Conservation (phyloP, 1,139 yeast genomes). For the Candida buenavistaensis region DNA sequence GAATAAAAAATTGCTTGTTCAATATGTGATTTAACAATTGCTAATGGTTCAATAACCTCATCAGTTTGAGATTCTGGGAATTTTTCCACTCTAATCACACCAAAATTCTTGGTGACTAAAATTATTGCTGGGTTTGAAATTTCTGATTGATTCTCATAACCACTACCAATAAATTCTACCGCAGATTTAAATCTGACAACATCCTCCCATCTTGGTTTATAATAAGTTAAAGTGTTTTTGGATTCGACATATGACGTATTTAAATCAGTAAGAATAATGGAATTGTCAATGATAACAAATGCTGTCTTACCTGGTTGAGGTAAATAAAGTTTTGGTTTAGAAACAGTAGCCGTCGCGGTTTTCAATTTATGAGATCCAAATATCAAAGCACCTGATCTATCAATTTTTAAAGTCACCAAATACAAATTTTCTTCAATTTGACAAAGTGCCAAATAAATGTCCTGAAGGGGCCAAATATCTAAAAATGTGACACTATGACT, state of each 20-base stretch:
- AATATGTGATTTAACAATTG: constrained; percentile 64
- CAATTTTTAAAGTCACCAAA: constrained; percentile 57
- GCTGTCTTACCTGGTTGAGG: constrained; percentile 67
- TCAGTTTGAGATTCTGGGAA: constrained; percentile 25
- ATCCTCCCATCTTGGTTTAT: constrained; percentile 78
- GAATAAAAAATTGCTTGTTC: constrained; percentile 79
- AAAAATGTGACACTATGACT: constrained; percentile 40
- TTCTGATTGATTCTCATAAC: constrained; percentile 44
- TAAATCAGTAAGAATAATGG: constrained; percentile 68
- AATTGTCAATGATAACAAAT: constrained; percentile 59
- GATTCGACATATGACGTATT: constrained; percentile 37
- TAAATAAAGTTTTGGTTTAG: constrained; percentile 52
- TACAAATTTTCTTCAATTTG: constrained; percentile 29
- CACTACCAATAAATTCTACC: constrained; percentile 61
- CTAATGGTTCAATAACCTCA: constrained; percentile 24
- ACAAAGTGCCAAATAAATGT: constrained; percentile 51
- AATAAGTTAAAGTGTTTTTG: constrained; percentile 28
- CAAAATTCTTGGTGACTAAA: constrained; percentile 57
- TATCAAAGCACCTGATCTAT: constrained; percentile 52
- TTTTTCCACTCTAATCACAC: constrained; percentile 63
- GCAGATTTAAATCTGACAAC: constrained; percentile 54
- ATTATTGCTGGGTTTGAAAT: constrained; percentile 42
- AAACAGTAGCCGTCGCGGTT: constrained; percentile 28
- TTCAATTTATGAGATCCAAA: constrained; percentile 58
- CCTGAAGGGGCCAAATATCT: constrained; percentile 50